Evolutionary conservation across 208 protist genomes (phyloP).

Genomic region (Leishmania tropica): DNA sequence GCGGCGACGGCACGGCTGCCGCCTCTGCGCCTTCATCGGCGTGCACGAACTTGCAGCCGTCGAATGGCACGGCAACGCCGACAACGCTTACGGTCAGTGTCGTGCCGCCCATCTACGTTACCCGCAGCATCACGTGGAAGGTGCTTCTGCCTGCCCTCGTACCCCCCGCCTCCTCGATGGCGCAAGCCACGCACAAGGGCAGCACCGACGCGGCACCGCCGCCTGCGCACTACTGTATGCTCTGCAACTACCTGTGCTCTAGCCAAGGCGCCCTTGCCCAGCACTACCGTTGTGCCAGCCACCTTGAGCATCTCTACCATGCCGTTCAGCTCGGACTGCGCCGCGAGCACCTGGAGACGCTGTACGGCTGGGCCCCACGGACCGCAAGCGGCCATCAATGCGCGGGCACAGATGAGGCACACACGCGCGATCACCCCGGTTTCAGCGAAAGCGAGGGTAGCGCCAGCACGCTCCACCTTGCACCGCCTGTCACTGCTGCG

Average conservation of each 20-base stretch:
- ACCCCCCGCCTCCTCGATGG: slow-evolving; percentile 1
- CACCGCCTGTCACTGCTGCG: not conserved
- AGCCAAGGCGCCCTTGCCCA: slow-evolving; percentile 12
- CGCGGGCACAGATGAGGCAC: not conserved
- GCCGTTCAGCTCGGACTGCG: slow-evolving; percentile 41
- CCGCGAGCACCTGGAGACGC: slow-evolving; percentile 3
- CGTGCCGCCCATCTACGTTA: slow-evolving; percentile 46
- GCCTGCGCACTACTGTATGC: slow-evolving; percentile 42
- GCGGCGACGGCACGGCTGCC: not conserved
- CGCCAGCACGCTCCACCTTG: not conserved
- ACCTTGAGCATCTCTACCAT: slow-evolving; percentile 55
- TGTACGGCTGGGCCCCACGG: slow-evolving; percentile 17
- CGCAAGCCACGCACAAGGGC: not conserved
- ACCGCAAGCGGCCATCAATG: not conserved
- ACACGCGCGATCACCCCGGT: not conserved
- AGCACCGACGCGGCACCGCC: not conserved
- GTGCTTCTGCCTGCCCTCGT: slow-evolving; percentile 40
- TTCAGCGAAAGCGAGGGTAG: not conserved
- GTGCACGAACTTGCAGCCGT: not conserved
- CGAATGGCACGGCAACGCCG: not conserved
- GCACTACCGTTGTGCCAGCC: slow-evolving; percentile 47
- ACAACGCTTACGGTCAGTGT: slow-evolving; percentile 38
- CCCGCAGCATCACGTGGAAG: slow-evolving; percentile 61
- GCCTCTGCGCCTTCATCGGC: not conserved
- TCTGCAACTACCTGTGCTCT: slow-evolving; percentile 52